These are phyloP conservation scores for Tolypocladium amazonense DNA, from an alignment of 2,329 filamentous ascomycete genomes.

Conservation along the genomic window DNA sequence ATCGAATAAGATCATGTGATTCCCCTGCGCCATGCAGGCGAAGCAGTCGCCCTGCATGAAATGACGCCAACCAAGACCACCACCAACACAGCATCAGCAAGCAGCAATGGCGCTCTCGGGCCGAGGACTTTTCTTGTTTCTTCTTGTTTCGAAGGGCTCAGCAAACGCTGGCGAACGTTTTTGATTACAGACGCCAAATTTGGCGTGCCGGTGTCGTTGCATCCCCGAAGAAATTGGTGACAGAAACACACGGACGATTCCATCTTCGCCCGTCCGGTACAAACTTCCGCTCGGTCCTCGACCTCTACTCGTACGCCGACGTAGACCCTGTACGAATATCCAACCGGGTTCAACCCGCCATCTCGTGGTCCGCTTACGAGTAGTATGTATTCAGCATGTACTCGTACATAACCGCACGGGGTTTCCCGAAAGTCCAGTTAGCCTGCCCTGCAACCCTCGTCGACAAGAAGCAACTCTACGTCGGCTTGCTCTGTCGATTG, in stretches of 20 bases:
- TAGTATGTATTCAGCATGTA: not conserved
- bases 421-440: not conserved
- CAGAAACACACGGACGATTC: not conserved
- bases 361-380: not conserved
- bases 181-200: not conserved
- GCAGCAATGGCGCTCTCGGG: not conserved
- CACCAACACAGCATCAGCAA: not conserved
- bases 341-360: not conserved
- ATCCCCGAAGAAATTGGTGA: not conserved
- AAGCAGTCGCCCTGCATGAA: not conserved
- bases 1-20: not conserved
- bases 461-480: not conserved
- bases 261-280: not conserved
- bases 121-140: too few relatives aligned
- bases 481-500: too few relatives aligned
- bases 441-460: not conserved
- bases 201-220: not conserved
- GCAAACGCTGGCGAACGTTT: not conserved
- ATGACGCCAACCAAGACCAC: not conserved
- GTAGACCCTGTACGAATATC: not conserved
- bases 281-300: not conserved
- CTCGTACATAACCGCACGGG: not conserved
- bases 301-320: not conserved
- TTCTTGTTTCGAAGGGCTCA: not conserved
- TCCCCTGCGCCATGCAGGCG: not conserved